A percentile compares a stretch with the other conserved stretches of the same genome.
These are phyloP conservation scores for Monilinia vaccinii-corymbosi DNA, from an alignment of 2,329 filamentous ascomycete genomes.

Conservation along the genomic window DNA sequence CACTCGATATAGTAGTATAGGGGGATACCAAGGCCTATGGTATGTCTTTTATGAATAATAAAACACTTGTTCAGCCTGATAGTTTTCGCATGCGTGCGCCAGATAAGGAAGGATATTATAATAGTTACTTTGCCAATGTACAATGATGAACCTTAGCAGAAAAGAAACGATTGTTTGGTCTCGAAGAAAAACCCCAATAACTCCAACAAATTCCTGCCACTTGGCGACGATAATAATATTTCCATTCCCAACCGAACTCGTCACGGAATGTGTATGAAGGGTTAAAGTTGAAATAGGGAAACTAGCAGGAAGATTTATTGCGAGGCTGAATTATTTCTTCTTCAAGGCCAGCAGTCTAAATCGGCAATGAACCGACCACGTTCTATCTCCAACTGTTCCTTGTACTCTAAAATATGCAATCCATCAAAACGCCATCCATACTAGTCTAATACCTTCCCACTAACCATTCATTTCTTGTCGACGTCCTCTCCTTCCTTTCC, in stretches of 20 bases:
- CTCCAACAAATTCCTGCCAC: background rate
- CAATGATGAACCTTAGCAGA: too few relatives aligned
- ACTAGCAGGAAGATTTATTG: background rate
- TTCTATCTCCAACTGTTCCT: background rate
- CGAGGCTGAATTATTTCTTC: background rate
- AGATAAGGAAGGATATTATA: too few relatives aligned
- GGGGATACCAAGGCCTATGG: too few relatives aligned
- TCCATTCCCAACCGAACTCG: background rate
- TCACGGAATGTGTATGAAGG: background rate
- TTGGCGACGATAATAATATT: background rate
- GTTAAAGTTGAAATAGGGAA: background rate
- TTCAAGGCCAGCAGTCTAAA: background rate
- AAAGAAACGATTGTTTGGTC: background rate
- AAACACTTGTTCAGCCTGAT: too few relatives aligned
- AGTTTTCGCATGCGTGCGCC: too few relatives aligned
- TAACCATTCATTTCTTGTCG: background rate
- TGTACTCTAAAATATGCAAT: background rate
- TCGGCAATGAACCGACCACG: background rate
- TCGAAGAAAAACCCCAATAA: too few relatives aligned
- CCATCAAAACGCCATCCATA: background rate
- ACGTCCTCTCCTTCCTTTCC: conserved; percentile 39
- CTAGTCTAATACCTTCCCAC: background rate
- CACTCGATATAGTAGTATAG: too few relatives aligned
- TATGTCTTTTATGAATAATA: too few relatives aligned
- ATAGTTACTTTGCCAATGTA: too few relatives aligned